Evolutionary conservation across 2,329 filamentous ascomycete species (phyloP), one percentile per base, ranked within the genome.

Genomic region (Trichoderma hamatum): DNA sequence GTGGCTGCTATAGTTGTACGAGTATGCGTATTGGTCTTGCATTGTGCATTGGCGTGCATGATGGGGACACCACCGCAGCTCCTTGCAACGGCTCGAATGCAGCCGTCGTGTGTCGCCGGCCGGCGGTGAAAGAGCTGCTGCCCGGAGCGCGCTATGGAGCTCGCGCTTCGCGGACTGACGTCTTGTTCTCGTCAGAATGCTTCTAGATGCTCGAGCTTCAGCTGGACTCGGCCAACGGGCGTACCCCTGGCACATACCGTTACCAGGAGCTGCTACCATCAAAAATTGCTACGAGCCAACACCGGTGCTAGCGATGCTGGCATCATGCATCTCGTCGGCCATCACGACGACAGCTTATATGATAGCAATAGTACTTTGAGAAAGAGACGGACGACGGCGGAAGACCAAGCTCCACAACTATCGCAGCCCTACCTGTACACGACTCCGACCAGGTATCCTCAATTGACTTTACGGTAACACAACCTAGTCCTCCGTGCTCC

Each of bases 31-130:
- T 39, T 39, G 58, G 59, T 24, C 51, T 69, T 32, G 60, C 60
- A 61, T 69, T 63, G 68, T 43, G 60, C 60, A 61, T 69, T 63
- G 68, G 68, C 55, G 54, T 69, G 62, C 63, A 69, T 67, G 43
- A 51, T 46, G 43, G 63, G 63, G 63, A 32, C 16, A 36, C 46
- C 49, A 26, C 60, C 56, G 61, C 34, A 65, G 51, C 51, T 61
- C 58, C 63, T 67, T 69, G 62, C 68, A 59, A 26, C n/a, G 10
- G 24, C 58, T 69, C 49, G n/a, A 19, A 46, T 55, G 56, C 65
- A 62, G 56, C 32, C 56, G 30, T 46, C 65, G 54, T 55, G 56
- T 43, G 39, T 61, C 32, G 54, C 54, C 43, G 9, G 66, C 49
- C 64, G 61, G 67, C 67, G 67, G 67, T 69, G 67, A 65, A 62